A percentile compares a stretch with the other conserved stretches of the same genome.
Evolutionary conservation across 805 yeast species (phyloP).

Genomic region (Suhomyces faveliae): DNA sequence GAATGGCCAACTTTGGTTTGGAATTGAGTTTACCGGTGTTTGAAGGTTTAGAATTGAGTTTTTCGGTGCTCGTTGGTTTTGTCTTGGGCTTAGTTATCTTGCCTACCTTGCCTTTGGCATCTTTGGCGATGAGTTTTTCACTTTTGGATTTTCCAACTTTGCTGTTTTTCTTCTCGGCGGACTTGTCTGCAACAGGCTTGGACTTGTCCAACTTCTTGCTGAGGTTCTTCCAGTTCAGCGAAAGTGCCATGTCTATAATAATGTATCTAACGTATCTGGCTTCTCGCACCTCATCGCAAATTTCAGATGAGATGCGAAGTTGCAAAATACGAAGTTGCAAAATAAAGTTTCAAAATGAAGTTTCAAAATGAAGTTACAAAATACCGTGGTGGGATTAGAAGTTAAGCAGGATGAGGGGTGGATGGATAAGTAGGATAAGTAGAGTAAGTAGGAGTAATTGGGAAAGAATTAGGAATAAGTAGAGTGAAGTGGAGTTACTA

Average conservation of each 20-base stretch:
- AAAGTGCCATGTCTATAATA: constrained; percentile 11
- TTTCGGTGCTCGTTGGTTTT: neutral
- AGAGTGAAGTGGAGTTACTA: neutral
- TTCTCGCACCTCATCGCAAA: neutral
- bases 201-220: constrained; percentile 11
- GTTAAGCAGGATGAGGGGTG: too few species aligned
- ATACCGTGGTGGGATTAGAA: too few species aligned
- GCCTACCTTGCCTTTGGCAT: neutral
- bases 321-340: neutral
- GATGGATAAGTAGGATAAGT: too few species aligned
- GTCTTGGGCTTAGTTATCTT: neutral
- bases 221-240: constrained; percentile 24
- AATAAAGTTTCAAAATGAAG: too few species aligned
- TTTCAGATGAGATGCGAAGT: constrained; percentile 1
- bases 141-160: neutral
- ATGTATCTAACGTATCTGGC: neutral
- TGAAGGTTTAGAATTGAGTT: neutral
- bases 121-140: neutral
- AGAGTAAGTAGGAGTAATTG: too few species aligned
- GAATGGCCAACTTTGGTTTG: neutral
- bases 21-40: too few species aligned
- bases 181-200: neutral
- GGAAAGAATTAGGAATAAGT: too few species aligned
- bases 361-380: too few species aligned
- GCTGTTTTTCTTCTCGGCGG: too few species aligned